Evolutionary conservation across 2,329 filamentous ascomycete genomes (phyloP), one percentile per base, ranked within the genome.

Genomic region (Whalleya microplaca): DNA sequence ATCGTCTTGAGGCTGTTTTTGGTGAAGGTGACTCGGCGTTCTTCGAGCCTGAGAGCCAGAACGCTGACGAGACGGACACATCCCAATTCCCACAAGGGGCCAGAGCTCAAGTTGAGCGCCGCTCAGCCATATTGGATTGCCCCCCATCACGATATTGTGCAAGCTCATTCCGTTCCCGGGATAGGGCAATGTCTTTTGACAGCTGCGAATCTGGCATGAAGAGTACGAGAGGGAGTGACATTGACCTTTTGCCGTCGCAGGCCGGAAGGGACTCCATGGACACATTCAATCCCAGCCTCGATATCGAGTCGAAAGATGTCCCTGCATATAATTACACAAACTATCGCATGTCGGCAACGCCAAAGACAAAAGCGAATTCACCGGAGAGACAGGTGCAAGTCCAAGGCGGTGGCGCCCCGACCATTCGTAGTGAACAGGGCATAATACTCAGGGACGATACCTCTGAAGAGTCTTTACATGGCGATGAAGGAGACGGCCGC

Each of bases 241-340:
- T 72, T 51, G 69, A 72, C 55, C 56, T 71, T 7, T 47, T 72
- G 18, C 70, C 70, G 32, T 72, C 71, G 4, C 71, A 72, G 44
- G 54, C 62, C 20, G 60, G 65, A 7, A 65, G 71, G 51, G 64
- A 66, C 7, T 71, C 69, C 7, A 66, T 68, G 48, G 71, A 71
- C 29, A 69, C 67, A 6, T 69, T 71, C 53, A 66, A 68, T 44
- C 67, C 65, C 7, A 71, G 53, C 29, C 65, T 69, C 12, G 69
- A 72, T 41, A 43, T 69, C 12, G 69, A 69, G 43, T 64, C 63
- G 14, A 65, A 57, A 46, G 65, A 68, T 12, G 51, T 55, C 21
- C 58, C 62, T 8, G 44, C 62, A 2, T 71, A 68, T 51, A 63
- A 61, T 18, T 68, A 66, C 45, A 58, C 63, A 21, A 56, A 59